phyloP scores from a whole-genome alignment of 2,329 filamentous ascomycete genomes.

The Leptodontidium sp. region DNA sequence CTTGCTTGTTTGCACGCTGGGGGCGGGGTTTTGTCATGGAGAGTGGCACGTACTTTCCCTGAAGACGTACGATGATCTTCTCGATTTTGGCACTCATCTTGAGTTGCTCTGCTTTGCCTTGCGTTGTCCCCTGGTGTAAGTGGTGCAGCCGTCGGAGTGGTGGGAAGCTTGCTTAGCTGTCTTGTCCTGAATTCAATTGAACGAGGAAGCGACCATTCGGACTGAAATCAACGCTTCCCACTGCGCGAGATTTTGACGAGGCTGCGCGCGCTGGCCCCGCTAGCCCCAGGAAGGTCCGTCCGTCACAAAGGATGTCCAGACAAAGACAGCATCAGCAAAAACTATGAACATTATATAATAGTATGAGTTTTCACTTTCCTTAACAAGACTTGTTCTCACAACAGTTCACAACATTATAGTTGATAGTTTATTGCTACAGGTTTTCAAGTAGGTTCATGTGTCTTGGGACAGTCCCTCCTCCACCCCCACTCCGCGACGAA shows the following conservation, averaged over 20 bases:
- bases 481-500: no score
- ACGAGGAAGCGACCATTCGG: not conserved
- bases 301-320: not conserved
- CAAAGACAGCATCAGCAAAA: not conserved
- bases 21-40: not conserved
- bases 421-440: no score
- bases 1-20: not conserved
- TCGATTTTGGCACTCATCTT: slow-evolving; percentile 65
- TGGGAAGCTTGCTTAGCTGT: not conserved
- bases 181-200: no score
- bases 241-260: not conserved
- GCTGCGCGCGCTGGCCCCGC: not conserved
- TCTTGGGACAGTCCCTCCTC: no score
- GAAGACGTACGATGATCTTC: slow-evolving; percentile 77
- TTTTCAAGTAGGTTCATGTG: no score
- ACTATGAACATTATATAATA: no score
- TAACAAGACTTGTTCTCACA: no score
- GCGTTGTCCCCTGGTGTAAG: not conserved
- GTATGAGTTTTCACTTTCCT: no score
- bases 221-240: not conserved
- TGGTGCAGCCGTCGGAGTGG: not conserved
- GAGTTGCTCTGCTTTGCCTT: slow-evolving; percentile 1
- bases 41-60: slow-evolving; percentile 70
- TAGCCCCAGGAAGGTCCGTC: no score
- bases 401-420: no score